Conservation (phyloP, 495 filamentous ascomycete species). For the Aspergillus mulundensis region DNA sequence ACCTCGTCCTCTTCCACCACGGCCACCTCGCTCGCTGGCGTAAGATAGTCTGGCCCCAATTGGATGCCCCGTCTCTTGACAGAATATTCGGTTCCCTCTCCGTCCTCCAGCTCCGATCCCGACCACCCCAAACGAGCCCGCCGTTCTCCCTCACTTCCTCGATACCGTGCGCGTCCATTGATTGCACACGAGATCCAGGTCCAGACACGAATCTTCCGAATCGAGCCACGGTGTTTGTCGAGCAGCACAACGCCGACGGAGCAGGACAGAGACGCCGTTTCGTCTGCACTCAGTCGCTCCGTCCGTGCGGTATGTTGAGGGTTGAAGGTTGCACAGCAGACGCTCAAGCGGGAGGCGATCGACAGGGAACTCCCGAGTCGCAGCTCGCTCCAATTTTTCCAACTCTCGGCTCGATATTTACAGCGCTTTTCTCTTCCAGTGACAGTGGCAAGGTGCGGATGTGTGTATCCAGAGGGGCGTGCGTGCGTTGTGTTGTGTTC, state of each 20-base stretch:
- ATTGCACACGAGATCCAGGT: neutral
- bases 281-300: neutral
- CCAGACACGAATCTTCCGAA: neutral
- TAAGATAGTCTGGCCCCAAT: neutral
- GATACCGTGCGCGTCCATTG: neutral
- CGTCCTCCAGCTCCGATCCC: neutral
- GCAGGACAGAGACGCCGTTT: slow-evolving; percentile 1
- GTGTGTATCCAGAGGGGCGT: neutral
- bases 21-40: neutral
- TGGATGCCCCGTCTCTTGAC: slow-evolving; percentile 3
- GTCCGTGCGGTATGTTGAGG: slow-evolving; percentile 8
- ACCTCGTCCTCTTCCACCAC: slow-evolving; percentile 1
- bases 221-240: neutral
- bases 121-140: neutral
- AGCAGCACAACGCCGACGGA: slow-evolving; percentile 1
- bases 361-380: slow-evolving; percentile 9
- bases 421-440: neutral
- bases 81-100: neutral
- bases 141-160: neutral
- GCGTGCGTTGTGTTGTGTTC: neutral
- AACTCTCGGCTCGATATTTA: neutral
- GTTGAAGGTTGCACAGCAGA: slow-evolving; percentile 9
- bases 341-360: slow-evolving; percentile 1
- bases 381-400: neutral
- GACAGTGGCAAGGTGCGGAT: neutral